These are phyloP conservation scores for Exophiala bonariae DNA, from an alignment of 2,329 filamentous ascomycete species.

Conservation along the genomic window DNA sequence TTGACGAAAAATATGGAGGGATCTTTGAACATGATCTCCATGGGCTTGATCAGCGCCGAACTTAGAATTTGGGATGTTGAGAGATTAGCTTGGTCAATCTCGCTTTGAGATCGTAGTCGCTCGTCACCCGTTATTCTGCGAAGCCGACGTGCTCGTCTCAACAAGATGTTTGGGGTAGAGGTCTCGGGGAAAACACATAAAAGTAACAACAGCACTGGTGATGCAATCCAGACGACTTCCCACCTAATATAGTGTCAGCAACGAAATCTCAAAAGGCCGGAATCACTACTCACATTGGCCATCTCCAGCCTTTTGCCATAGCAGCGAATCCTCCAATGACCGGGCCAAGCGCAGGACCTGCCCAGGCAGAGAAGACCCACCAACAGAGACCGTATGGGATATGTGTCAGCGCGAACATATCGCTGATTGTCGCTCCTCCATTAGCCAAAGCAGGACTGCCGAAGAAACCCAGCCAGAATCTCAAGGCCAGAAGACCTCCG, in stretches of 20 bases:
- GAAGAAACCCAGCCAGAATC: constrained; percentile 66
- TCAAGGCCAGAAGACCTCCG: constrained; percentile 61
- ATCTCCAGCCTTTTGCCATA: constrained; percentile 59
- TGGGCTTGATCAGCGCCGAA: constrained; percentile 60
- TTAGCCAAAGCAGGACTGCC: constrained; percentile 65
- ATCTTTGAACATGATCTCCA: constrained; percentile 59
- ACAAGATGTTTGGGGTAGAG: constrained; percentile 57
- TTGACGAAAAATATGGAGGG: constrained; percentile 62
- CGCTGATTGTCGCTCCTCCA: constrained; percentile 46
- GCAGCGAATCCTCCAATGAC: constrained; percentile 63
- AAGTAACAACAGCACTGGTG: constrained; percentile 35
- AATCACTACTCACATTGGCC: no score
- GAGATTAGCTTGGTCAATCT: constrained; percentile 60
- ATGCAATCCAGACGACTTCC: constrained; percentile 41
- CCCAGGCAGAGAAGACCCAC: constrained; percentile 59
- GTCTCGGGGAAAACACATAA: constrained; percentile 57
- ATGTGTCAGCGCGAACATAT: constrained; percentile 47
- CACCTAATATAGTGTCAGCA: no score
- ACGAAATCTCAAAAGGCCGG: no score
- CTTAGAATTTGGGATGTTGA: constrained; percentile 45
- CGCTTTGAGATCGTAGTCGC: constrained; percentile 63
- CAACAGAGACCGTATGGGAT: constrained; percentile 59
- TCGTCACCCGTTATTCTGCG: constrained; percentile 59
- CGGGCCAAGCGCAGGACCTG: constrained; percentile 57
- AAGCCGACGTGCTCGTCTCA: constrained; percentile 59